Evolutionary conservation across 164 flowering plant genomes (phyloP).

Genomic region (Santalum album): DNA sequence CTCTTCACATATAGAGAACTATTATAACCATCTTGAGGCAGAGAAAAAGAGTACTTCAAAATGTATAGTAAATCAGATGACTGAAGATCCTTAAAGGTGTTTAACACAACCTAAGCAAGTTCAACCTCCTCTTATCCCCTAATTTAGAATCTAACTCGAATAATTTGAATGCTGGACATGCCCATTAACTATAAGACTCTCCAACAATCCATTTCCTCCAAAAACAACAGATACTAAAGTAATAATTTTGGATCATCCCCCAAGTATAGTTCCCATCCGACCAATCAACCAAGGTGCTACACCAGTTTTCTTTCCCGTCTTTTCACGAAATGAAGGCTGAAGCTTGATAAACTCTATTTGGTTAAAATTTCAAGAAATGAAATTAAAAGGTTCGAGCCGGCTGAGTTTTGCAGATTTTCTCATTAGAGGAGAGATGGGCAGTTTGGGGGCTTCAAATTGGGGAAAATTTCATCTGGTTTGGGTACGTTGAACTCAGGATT

Average conservation of each 20-base stretch:
- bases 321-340: conserved; percentile 42
- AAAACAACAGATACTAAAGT: conserved; percentile 50
- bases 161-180: conserved; percentile 27
- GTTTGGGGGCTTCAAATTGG: conserved; percentile 37
- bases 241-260: conserved; percentile 45
- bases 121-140: conserved; percentile 35
- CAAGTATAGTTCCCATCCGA: conserved; percentile 17
- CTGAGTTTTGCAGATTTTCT: conserved; percentile 35
- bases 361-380: conserved; percentile 30
- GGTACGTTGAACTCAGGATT: conserved; percentile 24
- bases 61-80: conserved; percentile 39
- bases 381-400: conserved; percentile 54
- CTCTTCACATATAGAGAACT: conserved; percentile 35
- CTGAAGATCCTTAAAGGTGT: conserved; percentile 37
- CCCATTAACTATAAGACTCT: conserved; percentile 37
- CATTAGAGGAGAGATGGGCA: conserved; percentile 15
- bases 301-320: conserved; percentile 21
- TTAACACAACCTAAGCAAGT: conserved; percentile 60
- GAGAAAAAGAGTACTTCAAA: conserved; percentile 59
- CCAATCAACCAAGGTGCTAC: conserved; percentile 12
- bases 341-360: conserved; percentile 28
- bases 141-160: conserved; percentile 30
- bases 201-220: conserved; percentile 56
- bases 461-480: conserved; percentile 34
- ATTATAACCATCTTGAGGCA: conserved; percentile 21